Conservation (phyloP, 169 alveolate genomes). For the Amoebophrya sp. region DNA sequence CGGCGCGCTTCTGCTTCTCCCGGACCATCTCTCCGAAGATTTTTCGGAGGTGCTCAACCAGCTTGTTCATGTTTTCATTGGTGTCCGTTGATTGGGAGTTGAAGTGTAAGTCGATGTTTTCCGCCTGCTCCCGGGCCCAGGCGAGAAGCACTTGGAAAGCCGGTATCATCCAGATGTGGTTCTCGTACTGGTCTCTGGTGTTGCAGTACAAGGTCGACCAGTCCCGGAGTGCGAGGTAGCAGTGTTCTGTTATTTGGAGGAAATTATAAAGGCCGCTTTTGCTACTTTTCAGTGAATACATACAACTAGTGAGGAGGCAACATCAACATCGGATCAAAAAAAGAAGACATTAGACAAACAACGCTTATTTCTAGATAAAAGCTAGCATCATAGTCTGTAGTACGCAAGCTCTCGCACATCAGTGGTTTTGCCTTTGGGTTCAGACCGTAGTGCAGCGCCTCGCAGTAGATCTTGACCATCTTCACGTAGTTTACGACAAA, state of each 20-base stretch:
- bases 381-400: neutral
- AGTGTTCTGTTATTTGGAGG: too few relatives aligned
- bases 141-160: neutral
- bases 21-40: neutral
- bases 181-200: neutral
- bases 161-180: neutral
- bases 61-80: neutral
- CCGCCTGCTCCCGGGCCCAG: neutral
- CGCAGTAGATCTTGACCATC: neutral
- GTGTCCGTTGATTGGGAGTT: neutral
- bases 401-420: neutral
- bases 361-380: too few relatives aligned
- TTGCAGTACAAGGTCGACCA: neutral
- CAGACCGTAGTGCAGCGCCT: neutral
- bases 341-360: too few relatives aligned
- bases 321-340: too few relatives aligned
- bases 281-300: too few relatives aligned
- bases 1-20: conserved; percentile 2
- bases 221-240: neutral
- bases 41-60: neutral
- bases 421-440: neutral
- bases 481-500: neutral
- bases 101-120: neutral
- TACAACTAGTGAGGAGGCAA: too few relatives aligned
- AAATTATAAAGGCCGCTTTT: too few relatives aligned